phyloP scores from a whole-genome alignment of 1,284 basidiomycete genomes.

The Ceratobasidium sp. region DNA sequence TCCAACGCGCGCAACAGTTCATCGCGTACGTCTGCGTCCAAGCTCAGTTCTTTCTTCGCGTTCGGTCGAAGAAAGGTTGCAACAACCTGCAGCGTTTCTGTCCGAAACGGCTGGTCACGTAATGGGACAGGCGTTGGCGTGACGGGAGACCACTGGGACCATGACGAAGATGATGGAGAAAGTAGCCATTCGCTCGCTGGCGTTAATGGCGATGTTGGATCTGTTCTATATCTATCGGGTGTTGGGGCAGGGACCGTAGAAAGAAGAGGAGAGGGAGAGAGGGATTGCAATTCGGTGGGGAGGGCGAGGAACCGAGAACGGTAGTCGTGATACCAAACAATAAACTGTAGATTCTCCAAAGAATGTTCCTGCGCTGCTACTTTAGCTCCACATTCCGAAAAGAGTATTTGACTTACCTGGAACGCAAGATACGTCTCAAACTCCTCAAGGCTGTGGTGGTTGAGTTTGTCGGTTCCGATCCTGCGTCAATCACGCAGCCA shows the following conservation, averaged over 20 bases:
- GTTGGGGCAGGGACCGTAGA: not conserved
- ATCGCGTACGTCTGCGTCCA: constrained; percentile 59
- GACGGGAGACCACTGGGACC: constrained; percentile 27
- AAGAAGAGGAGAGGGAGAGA: constrained; percentile 51
- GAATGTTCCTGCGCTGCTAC: constrained; percentile 57
- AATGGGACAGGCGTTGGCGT: constrained; percentile 30
- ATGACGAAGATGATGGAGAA: constrained; percentile 24
- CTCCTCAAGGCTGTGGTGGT: constrained; percentile 56
- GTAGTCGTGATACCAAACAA: constrained; percentile 64
- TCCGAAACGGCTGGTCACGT: constrained; percentile 55
- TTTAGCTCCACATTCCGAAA: not conserved
- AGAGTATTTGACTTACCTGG: constrained; percentile 49
- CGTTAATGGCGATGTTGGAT: not conserved
- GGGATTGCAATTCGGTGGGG: constrained; percentile 50
- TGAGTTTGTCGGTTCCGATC: not conserved
- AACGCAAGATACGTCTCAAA: constrained; percentile 61
- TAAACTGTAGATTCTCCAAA: constrained; percentile 62
- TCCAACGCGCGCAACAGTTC: constrained; percentile 56
- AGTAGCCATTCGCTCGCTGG: constrained; percentile 6
- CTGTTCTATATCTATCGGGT: not conserved
- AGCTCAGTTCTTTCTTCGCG: constrained; percentile 58
- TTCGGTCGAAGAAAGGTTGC: constrained; percentile 61
- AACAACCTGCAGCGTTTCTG: constrained; percentile 58
- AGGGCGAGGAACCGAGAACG: constrained; percentile 59
- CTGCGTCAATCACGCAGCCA: not conserved